Percentiles rank a stretch among this genome's conserved stretches.
Conservation (phyloP, 2,329 filamentous ascomycete genomes). For the Lecanosticta acicola region DNA sequence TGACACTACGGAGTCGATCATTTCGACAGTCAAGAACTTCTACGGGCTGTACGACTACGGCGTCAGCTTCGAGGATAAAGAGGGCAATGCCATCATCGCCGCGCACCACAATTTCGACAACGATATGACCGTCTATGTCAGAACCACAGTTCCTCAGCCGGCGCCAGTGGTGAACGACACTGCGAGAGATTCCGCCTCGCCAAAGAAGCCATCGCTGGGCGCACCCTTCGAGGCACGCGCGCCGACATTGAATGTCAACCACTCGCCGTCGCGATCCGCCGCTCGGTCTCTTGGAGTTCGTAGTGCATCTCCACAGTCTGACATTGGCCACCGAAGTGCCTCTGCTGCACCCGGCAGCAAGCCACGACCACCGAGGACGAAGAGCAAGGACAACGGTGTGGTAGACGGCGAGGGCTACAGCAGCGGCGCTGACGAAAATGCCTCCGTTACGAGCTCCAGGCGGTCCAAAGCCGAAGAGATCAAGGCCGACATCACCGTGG, state of each 20-base stretch:
- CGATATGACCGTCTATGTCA: constrained; percentile 89
- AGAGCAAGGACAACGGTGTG: constrained; percentile 48
- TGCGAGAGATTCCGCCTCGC: constrained; percentile 34
- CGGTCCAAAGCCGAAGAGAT: constrained; percentile 77
- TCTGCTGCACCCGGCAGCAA: constrained; percentile 61
- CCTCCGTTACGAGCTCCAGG: constrained; percentile 64
- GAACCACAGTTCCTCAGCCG: constrained; percentile 38
- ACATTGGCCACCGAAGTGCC: constrained; percentile 67
- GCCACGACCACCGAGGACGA: constrained; percentile 50
- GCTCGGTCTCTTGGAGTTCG: constrained; percentile 69
- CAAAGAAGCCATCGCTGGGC: constrained; percentile 54
- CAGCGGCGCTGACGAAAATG: constrained; percentile 76
- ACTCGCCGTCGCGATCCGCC: constrained; percentile 60
- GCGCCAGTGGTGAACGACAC: constrained; percentile 17
- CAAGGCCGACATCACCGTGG: constrained; percentile 93
- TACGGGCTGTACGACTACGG: constrained; percentile 89
- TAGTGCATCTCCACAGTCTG: constrained; percentile 67
- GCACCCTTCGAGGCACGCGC: constrained; percentile 61
- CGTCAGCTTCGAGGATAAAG: constrained; percentile 89
- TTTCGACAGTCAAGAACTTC: constrained; percentile 98
- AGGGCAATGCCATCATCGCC: constrained; percentile 86
- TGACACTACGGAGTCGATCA: constrained; percentile 95
- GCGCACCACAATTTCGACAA: constrained; percentile 92
- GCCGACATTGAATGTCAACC: constrained; percentile 53
- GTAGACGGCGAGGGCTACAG: constrained; percentile 72